A percentile compares a stretch with the other conserved stretches of the same genome.
Evolutionary conservation across 495 filamentous ascomycete genomes (phyloP).

Genomic region (Tuber calosporum): DNA sequence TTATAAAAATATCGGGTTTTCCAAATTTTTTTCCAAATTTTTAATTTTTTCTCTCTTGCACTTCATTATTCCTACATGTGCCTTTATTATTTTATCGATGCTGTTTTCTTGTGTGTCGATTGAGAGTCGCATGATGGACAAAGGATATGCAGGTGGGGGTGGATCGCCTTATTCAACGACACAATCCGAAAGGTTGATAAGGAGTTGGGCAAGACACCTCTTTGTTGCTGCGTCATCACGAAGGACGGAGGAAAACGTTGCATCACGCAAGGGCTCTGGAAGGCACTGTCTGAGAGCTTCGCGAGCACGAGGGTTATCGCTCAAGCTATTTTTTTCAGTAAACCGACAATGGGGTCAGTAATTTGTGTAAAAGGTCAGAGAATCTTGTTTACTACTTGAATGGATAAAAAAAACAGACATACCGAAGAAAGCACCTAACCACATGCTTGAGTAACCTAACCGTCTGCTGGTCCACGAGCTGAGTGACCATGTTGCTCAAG

Average conservation of each 20-base stretch:
- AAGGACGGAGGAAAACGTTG: slow-evolving; percentile 92
- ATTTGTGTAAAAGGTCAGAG: background rate
- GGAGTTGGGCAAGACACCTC: slow-evolving; percentile 87
- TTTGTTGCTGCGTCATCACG: slow-evolving; percentile 97
- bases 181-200: slow-evolving; percentile 95
- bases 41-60: background rate
- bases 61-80: slow-evolving; percentile 2
- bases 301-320: slow-evolving; percentile 90
- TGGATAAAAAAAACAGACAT: slow-evolving; percentile 40
- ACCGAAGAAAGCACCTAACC: slow-evolving; percentile 93
- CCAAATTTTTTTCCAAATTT: background rate
- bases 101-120: background rate
- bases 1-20: background rate
- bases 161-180: slow-evolving; percentile 54
- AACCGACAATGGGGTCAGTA: slow-evolving; percentile 14
- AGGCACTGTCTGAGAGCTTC: slow-evolving; percentile 95
- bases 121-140: background rate
- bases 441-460: slow-evolving; percentile 95
- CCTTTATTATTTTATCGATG: background rate
- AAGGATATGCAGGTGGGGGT: background rate
- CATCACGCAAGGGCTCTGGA: slow-evolving; percentile 90
- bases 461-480: slow-evolving; percentile 95
- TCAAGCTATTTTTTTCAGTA: slow-evolving; percentile 55
- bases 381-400: background rate
- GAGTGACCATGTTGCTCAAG: slow-evolving; percentile 95